A percentile compares a stretch with the other conserved stretches of the same genome.
Evolutionary conservation across 2,329 filamentous ascomycete genomes (phyloP).

Genomic region (Colletotrichum sp.): DNA sequence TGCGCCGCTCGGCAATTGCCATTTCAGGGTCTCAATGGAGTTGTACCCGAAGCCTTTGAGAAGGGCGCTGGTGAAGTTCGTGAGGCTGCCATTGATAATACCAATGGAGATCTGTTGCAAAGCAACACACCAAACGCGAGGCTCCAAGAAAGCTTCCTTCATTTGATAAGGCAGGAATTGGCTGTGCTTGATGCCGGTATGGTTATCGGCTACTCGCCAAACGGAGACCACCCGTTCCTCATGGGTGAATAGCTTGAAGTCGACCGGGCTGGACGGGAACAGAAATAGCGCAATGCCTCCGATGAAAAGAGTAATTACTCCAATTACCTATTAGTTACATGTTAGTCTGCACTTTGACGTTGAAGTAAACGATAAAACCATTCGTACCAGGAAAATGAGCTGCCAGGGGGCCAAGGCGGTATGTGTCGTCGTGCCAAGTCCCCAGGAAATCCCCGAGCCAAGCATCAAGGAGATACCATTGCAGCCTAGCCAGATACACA

Average conservation of each 20-base stretch:
- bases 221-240: background rate
- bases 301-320: background rate
- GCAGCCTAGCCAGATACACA: slow-evolving; percentile 17
- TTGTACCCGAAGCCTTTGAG: background rate
- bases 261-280: background rate
- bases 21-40: background rate
- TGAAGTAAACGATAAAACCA: background rate
- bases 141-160: background rate
- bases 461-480: background rate
- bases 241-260: background rate
- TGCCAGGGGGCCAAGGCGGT: background rate
- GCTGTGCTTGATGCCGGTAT: background rate
- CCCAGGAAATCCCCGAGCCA: background rate
- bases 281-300: background rate
- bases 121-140: background rate
- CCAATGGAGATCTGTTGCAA: background rate
- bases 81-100: background rate
- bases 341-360: background rate
- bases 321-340: background rate
- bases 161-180: background rate
- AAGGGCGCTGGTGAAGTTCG: background rate
- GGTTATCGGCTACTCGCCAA: background rate
- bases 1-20: background rate
- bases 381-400: background rate
- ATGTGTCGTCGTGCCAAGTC: background rate